These are phyloP conservation scores for rapeseed (Brassica napus) DNA, from an alignment of 345 rosid genomes.

Conservation along the genomic window Da-Ae NC_063437.1:14436001-14436500, in stretches of 20 bases:
- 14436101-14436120: no score
- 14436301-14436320: no score
- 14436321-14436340: no score
- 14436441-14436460: slow-evolving; percentile 12
- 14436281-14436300: no score
- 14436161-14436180: neutral
- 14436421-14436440: slow-evolving; percentile 45
- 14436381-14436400: slow-evolving; percentile 40
- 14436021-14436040: neutral
- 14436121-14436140: no score
- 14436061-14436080: neutral
- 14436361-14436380: neutral
- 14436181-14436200: no score
- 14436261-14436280: no score
- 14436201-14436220: no score
- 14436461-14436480: slow-evolving; percentile 28
- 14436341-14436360: no score
- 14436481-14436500: slow-evolving; percentile 38
- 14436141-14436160: neutral
- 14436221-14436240: no score
- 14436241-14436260: no score
- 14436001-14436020: neutral
- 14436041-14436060: neutral
- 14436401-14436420: slow-evolving; percentile 47
- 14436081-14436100: neutral